Percentiles rank a stretch among this genome's conserved stretches.
Evolutionary conservation across 169 alveolate species (phyloP).

Genomic region (Plasmodium adleri): DNA sequence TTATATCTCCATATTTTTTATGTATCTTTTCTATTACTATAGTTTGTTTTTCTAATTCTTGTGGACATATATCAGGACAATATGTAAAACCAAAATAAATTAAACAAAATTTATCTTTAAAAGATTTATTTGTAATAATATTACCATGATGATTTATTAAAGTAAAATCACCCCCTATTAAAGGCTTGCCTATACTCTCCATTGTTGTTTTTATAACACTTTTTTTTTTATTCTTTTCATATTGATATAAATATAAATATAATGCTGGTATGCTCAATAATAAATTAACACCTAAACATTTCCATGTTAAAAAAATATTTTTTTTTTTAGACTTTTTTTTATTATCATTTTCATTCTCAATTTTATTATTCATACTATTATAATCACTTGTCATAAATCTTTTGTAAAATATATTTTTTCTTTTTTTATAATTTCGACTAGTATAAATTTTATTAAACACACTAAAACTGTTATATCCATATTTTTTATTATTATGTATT

Average conservation of each 20-base stretch:
- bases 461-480: too few species aligned
- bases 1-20: constrained; percentile 80
- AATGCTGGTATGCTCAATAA: constrained; percentile 31
- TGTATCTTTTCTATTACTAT: constrained; percentile 82
- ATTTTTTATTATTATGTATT: too few species aligned
- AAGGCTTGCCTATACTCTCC: constrained; percentile 85
- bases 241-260: constrained; percentile 41
- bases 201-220: constrained; percentile 28
- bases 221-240: constrained; percentile 26
- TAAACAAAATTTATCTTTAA: constrained; percentile 76
- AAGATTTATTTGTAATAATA: constrained; percentile 74
- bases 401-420: too few species aligned
- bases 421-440: too few species aligned
- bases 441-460: too few species aligned
- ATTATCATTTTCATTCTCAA: not conserved
- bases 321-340: constrained; percentile 16
- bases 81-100: constrained; percentile 88
- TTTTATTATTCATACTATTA: too few species aligned
- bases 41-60: constrained; percentile 89
- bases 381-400: too few species aligned
- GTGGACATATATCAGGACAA: constrained; percentile 94
- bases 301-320: constrained; percentile 66
- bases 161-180: constrained; percentile 90
- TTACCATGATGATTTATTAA: constrained; percentile 82
- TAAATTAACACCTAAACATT: constrained; percentile 60